Evolutionary conservation across 176 grass and related monocot genomes (phyloP), one percentile per base, ranked within the genome.

Genomic region (Guadua angustifolia): DNA sequence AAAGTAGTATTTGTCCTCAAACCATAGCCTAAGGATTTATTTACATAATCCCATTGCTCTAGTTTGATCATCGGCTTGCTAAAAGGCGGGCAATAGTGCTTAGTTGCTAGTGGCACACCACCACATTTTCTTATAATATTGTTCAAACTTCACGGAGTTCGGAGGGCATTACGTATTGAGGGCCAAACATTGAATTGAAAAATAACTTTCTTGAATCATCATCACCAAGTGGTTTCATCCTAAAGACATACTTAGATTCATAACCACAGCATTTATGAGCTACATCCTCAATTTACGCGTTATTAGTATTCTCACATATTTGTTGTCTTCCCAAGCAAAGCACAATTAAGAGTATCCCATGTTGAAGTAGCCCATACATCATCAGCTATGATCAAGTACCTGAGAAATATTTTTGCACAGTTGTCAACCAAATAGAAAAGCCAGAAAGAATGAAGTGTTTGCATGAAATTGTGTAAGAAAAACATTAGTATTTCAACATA

Each of bases 71-170:
- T 25, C 18, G 44, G 10, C 47, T 68, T 15, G 47, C 49, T 7
- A 84, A 21, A 4, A 84, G 61, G 1, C 13, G 47, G 1, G 82
- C 82, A 33, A 84, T 69, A 29, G 62, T 69, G 56, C 50, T n/a
- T n/a, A 68, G 22, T 45, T 17, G 82, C 71, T 29, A 84, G 33
- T 18, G 82, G 82, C 33, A 84, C 12, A 43, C 82, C 60, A 29
- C 82, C 71, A 40, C 61, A 76, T 67, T 75, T 84, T 66, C 2
- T 45, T 13, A 52, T 29, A 4, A 76, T 51, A 1, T 13, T 50
- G 47, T 24, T 36, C 21, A 66, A 84, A 55, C 46, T 1, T 42
- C 46, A 5, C 0, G 0, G 13, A 84, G 61, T 25, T 75, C 5
- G 9, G 15, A 13, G 58, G 35, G n/a, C 25, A 79, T 7, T 1